These are phyloP conservation scores for Fomitopsis pulvina DNA, from an alignment of 768 basidiomycete genomes.

Conservation along the genomic window DNA sequence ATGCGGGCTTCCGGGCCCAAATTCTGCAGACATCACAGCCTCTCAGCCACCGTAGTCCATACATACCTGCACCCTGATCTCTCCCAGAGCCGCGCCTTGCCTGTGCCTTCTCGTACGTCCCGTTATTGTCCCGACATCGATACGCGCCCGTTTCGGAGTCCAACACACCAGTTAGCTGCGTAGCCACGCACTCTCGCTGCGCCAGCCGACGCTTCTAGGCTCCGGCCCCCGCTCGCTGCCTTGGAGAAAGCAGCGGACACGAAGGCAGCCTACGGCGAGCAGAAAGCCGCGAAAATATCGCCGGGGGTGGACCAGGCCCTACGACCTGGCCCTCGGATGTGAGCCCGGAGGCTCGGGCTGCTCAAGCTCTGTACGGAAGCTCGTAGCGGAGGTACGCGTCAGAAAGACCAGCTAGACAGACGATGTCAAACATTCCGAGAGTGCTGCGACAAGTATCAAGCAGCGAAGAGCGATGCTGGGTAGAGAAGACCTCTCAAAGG, in stretches of 20 bases:
- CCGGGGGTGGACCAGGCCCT: slow-evolving; percentile 40
- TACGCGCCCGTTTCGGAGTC: slow-evolving; percentile 15
- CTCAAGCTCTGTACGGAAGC: slow-evolving; percentile 34
- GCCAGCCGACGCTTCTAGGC: slow-evolving; percentile 45
- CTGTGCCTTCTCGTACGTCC: slow-evolving; percentile 31
- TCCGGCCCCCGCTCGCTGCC: slow-evolving; percentile 25
- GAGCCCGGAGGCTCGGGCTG: slow-evolving; percentile 40
- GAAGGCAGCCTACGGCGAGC: slow-evolving; percentile 45
- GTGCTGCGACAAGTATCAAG: slow-evolving; percentile 5
- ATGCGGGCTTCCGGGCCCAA: slow-evolving; percentile 12
- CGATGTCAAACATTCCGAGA: neutral
- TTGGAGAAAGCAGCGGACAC: slow-evolving; percentile 16
- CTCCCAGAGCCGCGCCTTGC: slow-evolving; percentile 3
- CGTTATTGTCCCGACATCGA: slow-evolving; percentile 10
- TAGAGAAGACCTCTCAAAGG: slow-evolving; percentile 17
- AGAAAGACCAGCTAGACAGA: slow-evolving; percentile 6
- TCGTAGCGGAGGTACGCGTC: slow-evolving; percentile 21
- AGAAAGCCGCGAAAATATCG: slow-evolving; percentile 40
- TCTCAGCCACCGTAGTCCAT: slow-evolving; percentile 6
- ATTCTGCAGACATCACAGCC: too few relatives aligned
- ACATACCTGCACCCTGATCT: slow-evolving; percentile 14
- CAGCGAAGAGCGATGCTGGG: slow-evolving; percentile 27
- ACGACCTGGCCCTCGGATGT: slow-evolving; percentile 21
- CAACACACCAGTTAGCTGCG: slow-evolving; percentile 21
- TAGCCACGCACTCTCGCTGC: slow-evolving; percentile 53